These are phyloP conservation scores for Fragilaria crotonensis DNA, from an alignment of 108 stramenopile species.

Conservation along the genomic window DNA sequence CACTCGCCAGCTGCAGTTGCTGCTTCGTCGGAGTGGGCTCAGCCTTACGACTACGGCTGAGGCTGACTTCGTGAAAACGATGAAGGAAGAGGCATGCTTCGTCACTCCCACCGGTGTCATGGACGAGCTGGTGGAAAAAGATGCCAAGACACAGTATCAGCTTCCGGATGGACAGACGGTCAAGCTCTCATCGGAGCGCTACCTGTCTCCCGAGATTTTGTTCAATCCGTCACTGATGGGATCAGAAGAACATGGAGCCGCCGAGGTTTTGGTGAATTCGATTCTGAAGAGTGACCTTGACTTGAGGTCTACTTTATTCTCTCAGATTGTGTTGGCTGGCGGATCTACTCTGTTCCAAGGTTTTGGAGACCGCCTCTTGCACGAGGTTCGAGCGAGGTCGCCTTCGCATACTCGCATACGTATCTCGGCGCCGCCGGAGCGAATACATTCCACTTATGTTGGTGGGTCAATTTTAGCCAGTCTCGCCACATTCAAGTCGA, in stretches of 20 bases:
- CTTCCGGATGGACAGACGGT: slow-evolving; percentile 90
- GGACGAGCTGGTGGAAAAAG: slow-evolving; percentile 43
- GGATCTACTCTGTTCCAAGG: slow-evolving; percentile 92
- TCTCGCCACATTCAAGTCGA: slow-evolving; percentile 95
- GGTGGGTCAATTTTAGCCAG: slow-evolving; percentile 97
- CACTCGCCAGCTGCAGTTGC: slow-evolving; percentile 83
- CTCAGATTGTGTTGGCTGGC: slow-evolving; percentile 92
- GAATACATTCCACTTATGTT: slow-evolving; percentile 85
- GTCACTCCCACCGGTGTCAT: slow-evolving; percentile 42
- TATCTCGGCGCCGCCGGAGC: slow-evolving; percentile 88
- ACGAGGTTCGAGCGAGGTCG: slow-evolving; percentile 84
- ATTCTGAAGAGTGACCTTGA: slow-evolving; percentile 91
- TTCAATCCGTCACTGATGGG: slow-evolving; percentile 93
- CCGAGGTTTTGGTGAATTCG: slow-evolving; percentile 77
- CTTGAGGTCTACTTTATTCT: slow-evolving; percentile 86
- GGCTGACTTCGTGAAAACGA: slow-evolving; percentile 79
- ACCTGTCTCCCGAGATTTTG: slow-evolving; percentile 86
- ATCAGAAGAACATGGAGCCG: slow-evolving; percentile 82
- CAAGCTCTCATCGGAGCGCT: slow-evolving; percentile 79
- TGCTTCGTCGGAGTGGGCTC: slow-evolving; percentile 80
- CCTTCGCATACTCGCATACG: slow-evolving; percentile 82
- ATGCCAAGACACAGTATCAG: slow-evolving; percentile 64
- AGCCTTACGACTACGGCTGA: slow-evolving; percentile 91
- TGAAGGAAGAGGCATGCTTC: slow-evolving; percentile 92
- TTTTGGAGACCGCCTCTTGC: slow-evolving; percentile 88